Evolutionary conservation across 73 alveolate species (phyloP).

Genomic region (Paramecium sonneborni): DNA sequence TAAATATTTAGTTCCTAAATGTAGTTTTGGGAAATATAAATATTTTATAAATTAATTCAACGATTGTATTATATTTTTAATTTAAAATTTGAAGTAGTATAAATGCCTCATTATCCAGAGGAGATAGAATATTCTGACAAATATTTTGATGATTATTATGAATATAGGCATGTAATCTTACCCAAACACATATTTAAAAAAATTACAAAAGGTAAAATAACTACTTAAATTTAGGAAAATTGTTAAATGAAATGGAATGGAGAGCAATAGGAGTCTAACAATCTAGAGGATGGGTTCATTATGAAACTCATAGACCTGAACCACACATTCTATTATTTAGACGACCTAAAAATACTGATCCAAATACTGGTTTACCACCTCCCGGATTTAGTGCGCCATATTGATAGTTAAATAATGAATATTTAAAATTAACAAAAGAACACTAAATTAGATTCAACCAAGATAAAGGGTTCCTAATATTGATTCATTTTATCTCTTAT

Average conservation of each 20-base stretch:
- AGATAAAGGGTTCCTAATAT: background rate
- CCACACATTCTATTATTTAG: conserved; percentile 95
- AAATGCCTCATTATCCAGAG: conserved; percentile 94
- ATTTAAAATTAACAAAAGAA: background rate
- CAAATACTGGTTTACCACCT: conserved; percentile 90
- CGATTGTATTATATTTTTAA: background rate
- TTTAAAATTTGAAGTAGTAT: conserved; percentile 27
- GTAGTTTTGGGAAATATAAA: background rate
- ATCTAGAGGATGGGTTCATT: conserved; percentile 95
- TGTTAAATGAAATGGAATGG: conserved; percentile 91
- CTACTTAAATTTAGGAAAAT: conserved; percentile 78
- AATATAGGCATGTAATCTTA: conserved; percentile 87
- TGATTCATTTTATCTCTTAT: background rate
- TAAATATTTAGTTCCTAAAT: background rate
- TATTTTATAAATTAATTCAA: background rate
- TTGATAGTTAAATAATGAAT: conserved; percentile 56
- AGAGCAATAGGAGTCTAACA: conserved; percentile 91
- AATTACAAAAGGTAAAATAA: conserved; percentile 77
- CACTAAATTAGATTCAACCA: background rate
- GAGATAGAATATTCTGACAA: conserved; percentile 93
- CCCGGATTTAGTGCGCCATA: conserved; percentile 68
- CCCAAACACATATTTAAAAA: conserved; percentile 79
- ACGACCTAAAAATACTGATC: conserved; percentile 98
- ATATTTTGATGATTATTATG: conserved; percentile 87
- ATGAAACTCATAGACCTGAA: conserved; percentile 92